Percentiles rank a stretch among this genome's conserved stretches.
Evolutionary conservation across 2,329 filamentous ascomycete genomes (phyloP).

Genomic region (Monosporascus sp.): DNA sequence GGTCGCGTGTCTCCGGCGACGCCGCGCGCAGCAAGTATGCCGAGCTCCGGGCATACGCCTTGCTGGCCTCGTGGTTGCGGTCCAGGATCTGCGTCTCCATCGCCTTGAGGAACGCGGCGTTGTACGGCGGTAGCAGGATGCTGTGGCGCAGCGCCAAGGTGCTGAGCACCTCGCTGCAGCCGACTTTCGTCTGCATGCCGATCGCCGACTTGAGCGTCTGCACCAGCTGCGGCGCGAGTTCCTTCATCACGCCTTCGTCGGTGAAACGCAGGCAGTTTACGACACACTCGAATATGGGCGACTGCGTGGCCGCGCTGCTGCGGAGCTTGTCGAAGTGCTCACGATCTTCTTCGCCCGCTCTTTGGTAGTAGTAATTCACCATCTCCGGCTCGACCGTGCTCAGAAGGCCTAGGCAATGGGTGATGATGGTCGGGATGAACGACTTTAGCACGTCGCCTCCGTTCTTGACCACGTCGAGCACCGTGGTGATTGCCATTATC

Average conservation of each 20-base stretch:
- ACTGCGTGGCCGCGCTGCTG: slow-evolving; percentile 73
- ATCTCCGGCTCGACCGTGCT: slow-evolving; percentile 85
- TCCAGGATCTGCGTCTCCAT: slow-evolving; percentile 81
- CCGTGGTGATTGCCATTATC: slow-evolving; percentile 72
- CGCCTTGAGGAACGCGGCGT: slow-evolving; percentile 68
- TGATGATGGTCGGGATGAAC: slow-evolving; percentile 76
- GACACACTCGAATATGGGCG: slow-evolving; percentile 88
- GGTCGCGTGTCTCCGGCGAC: slow-evolving; percentile 42
- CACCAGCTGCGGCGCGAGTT: slow-evolving; percentile 68
- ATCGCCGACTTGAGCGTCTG: slow-evolving; percentile 78
- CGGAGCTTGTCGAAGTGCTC: slow-evolving; percentile 88
- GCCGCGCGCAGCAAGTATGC: slow-evolving; percentile 73
- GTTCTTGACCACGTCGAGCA: slow-evolving; percentile 87
- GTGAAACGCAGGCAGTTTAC: slow-evolving; percentile 82
- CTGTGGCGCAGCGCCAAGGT: slow-evolving; percentile 78
- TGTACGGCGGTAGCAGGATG: slow-evolving; percentile 68
- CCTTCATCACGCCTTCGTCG: slow-evolving; percentile 71
- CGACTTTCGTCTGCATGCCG: slow-evolving; percentile 90
- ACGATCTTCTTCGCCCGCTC: slow-evolving; percentile 78
- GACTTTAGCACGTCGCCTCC: slow-evolving; percentile 72
- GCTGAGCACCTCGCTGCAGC: slow-evolving; percentile 77
- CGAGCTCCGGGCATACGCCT: slow-evolving; percentile 78
- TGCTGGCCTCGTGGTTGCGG: slow-evolving; percentile 88
- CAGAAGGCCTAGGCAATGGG: slow-evolving; percentile 73
- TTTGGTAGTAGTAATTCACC: slow-evolving; percentile 89